Evolutionary conservation across 305 asterid species (phyloP).

Genomic region (Fraxinus dipetala): DNA sequence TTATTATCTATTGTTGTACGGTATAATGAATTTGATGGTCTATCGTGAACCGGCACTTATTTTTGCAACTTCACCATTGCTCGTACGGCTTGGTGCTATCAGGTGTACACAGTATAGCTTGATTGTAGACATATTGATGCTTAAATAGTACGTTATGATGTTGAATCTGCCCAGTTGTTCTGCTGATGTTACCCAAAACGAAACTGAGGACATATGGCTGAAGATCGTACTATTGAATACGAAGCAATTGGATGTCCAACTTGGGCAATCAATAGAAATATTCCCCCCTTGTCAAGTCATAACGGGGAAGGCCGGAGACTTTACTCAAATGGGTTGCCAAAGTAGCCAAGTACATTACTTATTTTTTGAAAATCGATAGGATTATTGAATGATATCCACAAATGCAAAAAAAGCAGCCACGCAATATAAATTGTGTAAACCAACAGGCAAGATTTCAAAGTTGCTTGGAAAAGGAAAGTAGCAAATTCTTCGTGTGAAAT

Average conservation of each 20-base stretch:
- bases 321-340: not conserved
- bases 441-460: not conserved
- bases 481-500: not conserved
- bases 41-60: not conserved
- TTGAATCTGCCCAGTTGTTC: not conserved
- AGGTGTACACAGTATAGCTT: not conserved
- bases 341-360: not conserved
- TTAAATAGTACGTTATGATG: not conserved
- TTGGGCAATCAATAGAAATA: too few species aligned
- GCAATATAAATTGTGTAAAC: not conserved
- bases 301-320: too few species aligned
- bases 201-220: too few species aligned
- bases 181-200: not conserved
- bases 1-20: not conserved
- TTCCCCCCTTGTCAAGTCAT: too few species aligned
- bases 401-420: not conserved
- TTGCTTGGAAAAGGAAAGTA: not conserved
- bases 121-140: not conserved
- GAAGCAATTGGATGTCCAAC: too few species aligned
- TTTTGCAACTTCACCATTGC: not conserved
- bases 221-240: too few species aligned
- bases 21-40: not conserved
- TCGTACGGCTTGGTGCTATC: not conserved
- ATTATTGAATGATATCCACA: not conserved
- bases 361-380: not conserved